Evolutionary conservation across 2,329 filamentous ascomycete species (phyloP).

Genomic region (Phialemonium atrogriseum): DNA sequence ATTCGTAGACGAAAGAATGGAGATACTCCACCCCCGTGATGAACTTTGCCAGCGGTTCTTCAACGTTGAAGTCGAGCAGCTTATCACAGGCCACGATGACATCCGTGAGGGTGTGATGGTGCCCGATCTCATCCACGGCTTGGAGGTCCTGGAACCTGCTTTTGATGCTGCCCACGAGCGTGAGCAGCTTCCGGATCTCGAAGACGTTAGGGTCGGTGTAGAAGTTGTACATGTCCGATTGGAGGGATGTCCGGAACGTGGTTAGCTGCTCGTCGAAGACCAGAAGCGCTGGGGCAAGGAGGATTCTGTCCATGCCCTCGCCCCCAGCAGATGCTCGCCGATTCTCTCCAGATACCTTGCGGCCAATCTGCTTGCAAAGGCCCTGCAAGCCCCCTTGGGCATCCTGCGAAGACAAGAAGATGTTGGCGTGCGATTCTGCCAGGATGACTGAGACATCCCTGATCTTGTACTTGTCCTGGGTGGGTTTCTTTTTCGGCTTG

Average conservation of each 20-base stretch:
- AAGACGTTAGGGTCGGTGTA: slow-evolving; percentile 73
- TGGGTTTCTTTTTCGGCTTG: slow-evolving; percentile 19
- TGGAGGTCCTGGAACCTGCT: slow-evolving; percentile 65
- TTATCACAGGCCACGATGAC: slow-evolving; percentile 68
- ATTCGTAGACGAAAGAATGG: slow-evolving; percentile 79
- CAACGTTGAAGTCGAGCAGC: slow-evolving; percentile 65
- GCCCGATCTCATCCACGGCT: slow-evolving; percentile 54
- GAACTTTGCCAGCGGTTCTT: slow-evolving; percentile 78
- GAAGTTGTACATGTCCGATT: slow-evolving; percentile 62
- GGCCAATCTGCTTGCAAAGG: slow-evolving; percentile 35
- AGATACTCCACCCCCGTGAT: slow-evolving; percentile 83
- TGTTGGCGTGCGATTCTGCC: slow-evolving; percentile 48
- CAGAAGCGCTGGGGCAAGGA: slow-evolving; percentile 61
- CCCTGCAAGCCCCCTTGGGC: slow-evolving; percentile 32
- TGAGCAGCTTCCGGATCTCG: slow-evolving; percentile 67
- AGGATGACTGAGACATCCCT: slow-evolving; percentile 53
- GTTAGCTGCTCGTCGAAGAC: slow-evolving; percentile 51
- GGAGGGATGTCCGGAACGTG: slow-evolving; percentile 23
- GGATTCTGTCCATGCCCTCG: slow-evolving; percentile 35
- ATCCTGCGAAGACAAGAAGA: slow-evolving; percentile 37
- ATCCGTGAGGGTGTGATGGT: slow-evolving; percentile 71
- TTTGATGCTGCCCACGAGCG: slow-evolving; percentile 60
- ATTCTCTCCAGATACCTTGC: slow-evolving; percentile 23
- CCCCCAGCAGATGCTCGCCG: slow-evolving; percentile 15
- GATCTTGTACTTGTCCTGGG: slow-evolving; percentile 27